Percentiles rank a stretch among this genome's conserved stretches.
These are phyloP conservation scores for Thozetella sp. DNA, from an alignment of 495 filamentous ascomycete species.

Conservation along the genomic window DNA sequence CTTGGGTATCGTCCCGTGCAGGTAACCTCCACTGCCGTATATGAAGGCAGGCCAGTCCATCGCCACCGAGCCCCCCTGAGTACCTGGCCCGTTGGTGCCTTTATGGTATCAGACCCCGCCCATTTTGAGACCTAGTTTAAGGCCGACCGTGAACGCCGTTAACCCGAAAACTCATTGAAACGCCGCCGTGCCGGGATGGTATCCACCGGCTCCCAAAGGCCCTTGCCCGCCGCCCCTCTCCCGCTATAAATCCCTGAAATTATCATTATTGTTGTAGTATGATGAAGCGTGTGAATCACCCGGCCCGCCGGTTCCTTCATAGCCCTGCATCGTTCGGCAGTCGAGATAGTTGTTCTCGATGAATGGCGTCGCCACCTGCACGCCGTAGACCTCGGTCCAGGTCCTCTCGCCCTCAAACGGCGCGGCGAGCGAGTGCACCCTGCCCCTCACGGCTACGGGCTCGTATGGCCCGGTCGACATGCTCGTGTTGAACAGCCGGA, in stretches of 20 bases:
- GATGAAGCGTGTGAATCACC: not conserved
- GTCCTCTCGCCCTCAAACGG: slow-evolving; percentile 22
- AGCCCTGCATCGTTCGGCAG: slow-evolving; percentile 29
- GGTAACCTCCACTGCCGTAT: no score
- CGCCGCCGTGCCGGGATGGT: not conserved
- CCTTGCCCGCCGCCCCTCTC: no score
- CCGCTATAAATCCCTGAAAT: not conserved
- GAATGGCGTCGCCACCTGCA: slow-evolving; percentile 41
- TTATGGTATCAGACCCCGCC: no score
- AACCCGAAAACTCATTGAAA: not conserved
- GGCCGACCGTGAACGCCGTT: not conserved
- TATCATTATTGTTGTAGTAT: not conserved
- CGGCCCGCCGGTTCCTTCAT: slow-evolving; percentile 13
- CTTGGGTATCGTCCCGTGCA: no score
- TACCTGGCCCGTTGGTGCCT: no score
- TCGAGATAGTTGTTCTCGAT: slow-evolving; percentile 41
- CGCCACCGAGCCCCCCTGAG: no score
- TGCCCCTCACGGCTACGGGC: slow-evolving; percentile 27
- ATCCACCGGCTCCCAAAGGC: not conserved
- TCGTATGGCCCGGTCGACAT: slow-evolving; percentile 27
- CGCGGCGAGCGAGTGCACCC: slow-evolving; percentile 22
- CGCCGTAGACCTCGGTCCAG: slow-evolving; percentile 31
- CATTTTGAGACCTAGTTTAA: not conserved
- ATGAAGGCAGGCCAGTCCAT: no score
- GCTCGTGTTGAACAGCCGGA: slow-evolving; percentile 38